A percentile compares a stretch with the other conserved stretches of the same genome.
phyloP scores from a whole-genome alignment of 2,329 filamentous ascomycete species.

The Chaetomiaceae sp. region DNA sequence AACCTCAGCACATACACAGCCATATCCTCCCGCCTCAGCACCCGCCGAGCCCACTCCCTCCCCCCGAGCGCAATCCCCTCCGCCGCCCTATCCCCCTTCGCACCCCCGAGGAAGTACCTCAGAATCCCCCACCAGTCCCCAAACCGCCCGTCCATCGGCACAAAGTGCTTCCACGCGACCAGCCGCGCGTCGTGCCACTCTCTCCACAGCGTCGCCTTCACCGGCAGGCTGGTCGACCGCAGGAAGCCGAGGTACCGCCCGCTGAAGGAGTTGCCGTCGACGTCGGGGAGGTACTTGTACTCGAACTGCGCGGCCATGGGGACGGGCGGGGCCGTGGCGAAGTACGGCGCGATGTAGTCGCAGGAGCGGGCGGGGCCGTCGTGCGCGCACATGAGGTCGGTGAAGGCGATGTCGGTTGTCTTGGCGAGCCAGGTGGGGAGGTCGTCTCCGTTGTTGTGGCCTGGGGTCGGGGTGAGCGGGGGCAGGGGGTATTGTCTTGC shows the following conservation, averaged over 20 bases:
- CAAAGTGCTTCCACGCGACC: conserved; percentile 74
- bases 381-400: conserved; percentile 50
- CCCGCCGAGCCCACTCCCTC: conserved; percentile 63
- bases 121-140: conserved; percentile 68
- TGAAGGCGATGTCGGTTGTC: conserved; percentile 50
- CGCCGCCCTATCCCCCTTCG: conserved; percentile 50
- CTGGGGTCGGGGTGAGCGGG: conserved; percentile 30
- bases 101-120: conserved; percentile 67
- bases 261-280: conserved; percentile 71
- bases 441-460: neutral
- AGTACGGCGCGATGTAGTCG: conserved; percentile 47
- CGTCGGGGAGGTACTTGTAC: conserved; percentile 68
- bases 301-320: conserved; percentile 49
- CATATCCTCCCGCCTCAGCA: conserved; percentile 69
- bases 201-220: conserved; percentile 73
- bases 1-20: conserved; percentile 64
- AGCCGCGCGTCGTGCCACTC: conserved; percentile 78
- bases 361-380: conserved; percentile 41
- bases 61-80: conserved; percentile 62
- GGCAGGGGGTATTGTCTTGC: conserved; percentile 41
- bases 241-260: conserved; percentile 67
- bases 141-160: conserved; percentile 73
- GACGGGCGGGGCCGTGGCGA: conserved; percentile 27
- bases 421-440: conserved; percentile 47
- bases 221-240: conserved; percentile 62